phyloP scores from a whole-genome alignment of 768 basidiomycete species.

The Boletus eberwhitei region DNA sequence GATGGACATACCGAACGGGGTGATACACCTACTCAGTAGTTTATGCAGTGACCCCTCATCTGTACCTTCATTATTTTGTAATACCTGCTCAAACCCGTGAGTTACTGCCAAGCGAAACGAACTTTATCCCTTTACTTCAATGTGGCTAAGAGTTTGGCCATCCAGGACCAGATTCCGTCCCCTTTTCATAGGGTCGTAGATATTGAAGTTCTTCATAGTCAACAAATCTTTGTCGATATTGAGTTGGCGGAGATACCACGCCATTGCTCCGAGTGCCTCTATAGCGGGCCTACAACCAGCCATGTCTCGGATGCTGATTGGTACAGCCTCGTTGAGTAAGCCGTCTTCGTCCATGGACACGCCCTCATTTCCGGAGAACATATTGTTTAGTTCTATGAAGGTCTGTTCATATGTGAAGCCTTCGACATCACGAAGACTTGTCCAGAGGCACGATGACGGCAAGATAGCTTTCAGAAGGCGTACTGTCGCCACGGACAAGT shows the following conservation, averaged over 20 bases:
- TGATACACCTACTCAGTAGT: constrained; percentile 78
- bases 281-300: constrained; percentile 62
- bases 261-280: constrained; percentile 85
- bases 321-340: constrained; percentile 40
- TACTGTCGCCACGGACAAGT: constrained; percentile 77
- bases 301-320: constrained; percentile 75
- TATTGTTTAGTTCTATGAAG: constrained; percentile 58
- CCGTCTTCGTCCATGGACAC: constrained; percentile 47
- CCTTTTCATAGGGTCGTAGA: constrained; percentile 92
- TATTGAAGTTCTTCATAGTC: constrained; percentile 95
- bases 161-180: constrained; percentile 87
- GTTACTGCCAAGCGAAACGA: background rate
- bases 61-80: constrained; percentile 91
- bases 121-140: constrained; percentile 59
- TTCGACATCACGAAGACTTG: constrained; percentile 76
- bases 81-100: constrained; percentile 45
- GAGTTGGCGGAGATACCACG: constrained; percentile 90
- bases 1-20: constrained; percentile 72
- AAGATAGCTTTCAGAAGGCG: constrained; percentile 80
- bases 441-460: constrained; percentile 84
- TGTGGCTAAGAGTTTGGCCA: constrained; percentile 91
- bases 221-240: constrained; percentile 96
- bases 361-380: constrained; percentile 53
- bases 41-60: constrained; percentile 87
- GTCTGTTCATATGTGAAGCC: constrained; percentile 76